Evolutionary conservation across 2,329 filamentous ascomycete genomes (phyloP).

Genomic region (Botrytis porri): DNA sequence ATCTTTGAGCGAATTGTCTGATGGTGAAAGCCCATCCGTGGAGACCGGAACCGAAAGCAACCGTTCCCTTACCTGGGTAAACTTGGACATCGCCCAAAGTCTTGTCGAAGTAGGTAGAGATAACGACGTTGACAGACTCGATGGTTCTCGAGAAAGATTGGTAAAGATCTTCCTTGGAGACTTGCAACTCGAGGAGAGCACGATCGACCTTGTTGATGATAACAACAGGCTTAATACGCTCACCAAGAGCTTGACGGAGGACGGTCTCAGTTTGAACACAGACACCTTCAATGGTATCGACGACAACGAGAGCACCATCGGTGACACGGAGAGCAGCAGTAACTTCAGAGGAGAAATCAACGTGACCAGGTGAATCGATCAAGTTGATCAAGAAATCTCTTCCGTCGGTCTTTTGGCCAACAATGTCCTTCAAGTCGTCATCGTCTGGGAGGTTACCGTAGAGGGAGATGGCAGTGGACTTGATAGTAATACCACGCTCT

Average conservation of each 20-base stretch:
- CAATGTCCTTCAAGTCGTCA: conserved; percentile 94
- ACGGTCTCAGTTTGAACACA: conserved; percentile 99
- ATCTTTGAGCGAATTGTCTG: conserved; percentile 92
- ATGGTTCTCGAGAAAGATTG: conserved; percentile 99
- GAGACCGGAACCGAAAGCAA: conserved; percentile 98
- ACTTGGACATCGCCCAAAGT: conserved; percentile 96
- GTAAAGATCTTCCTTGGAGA: conserved; percentile 98
- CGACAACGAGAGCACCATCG: conserved; percentile 98
- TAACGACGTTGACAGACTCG: conserved; percentile 99
- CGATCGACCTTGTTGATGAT: conserved; percentile 99
- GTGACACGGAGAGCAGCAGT: conserved; percentile 99
- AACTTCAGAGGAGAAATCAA: conserved; percentile 99
- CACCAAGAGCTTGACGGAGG: conserved; percentile 95
- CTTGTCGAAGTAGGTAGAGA: conserved; percentile 98
- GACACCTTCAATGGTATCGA: conserved; percentile 99
- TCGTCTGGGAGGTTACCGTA: conserved; percentile 78
- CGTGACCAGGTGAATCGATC: conserved; percentile 99
- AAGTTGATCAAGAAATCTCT: conserved; percentile 99
- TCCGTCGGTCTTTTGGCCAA: conserved; percentile 81
- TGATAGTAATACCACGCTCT: conserved; percentile 99
- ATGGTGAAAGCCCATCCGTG: conserved; percentile 99
- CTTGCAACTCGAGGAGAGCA: conserved; percentile 97
- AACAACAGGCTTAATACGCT: conserved; percentile 99
- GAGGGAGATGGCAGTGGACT: conserved; percentile 99
- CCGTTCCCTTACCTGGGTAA: conserved; percentile 94